These are phyloP conservation scores for Tremella yokohamensis DNA, from an alignment of 768 basidiomycete species.

Conservation along the genomic window DNA sequence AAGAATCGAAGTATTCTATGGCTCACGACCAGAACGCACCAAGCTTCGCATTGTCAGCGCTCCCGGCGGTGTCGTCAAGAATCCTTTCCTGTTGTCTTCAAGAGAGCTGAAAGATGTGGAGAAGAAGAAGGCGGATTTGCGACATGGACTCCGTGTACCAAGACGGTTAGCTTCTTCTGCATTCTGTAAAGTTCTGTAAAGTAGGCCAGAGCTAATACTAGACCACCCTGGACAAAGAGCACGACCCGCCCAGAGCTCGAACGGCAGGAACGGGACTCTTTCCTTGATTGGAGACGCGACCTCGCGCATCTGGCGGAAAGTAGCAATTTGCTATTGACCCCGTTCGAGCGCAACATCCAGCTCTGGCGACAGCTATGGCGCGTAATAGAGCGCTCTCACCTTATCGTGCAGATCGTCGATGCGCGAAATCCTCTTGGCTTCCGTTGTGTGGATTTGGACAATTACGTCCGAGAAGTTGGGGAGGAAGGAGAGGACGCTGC, in stretches of 20 bases:
- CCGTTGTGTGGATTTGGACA: constrained; percentile 88
- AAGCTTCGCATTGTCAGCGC: constrained; percentile 53
- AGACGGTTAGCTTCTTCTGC: constrained; percentile 52
- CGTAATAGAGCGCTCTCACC: constrained; percentile 90
- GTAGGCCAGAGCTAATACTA: constrained; percentile 19
- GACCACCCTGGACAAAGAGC: constrained; percentile 81
- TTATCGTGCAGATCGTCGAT: constrained; percentile 96
- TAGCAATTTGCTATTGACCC: constrained; percentile 82
- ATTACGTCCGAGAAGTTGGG: constrained; percentile 68
- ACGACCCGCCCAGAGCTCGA: constrained; percentile 78
- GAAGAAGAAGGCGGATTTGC: constrained; percentile 71
- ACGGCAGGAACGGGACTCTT: constrained; percentile 79
- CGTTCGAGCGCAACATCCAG: constrained; percentile 96
- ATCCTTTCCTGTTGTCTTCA: constrained; percentile 79
- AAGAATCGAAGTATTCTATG: constrained; percentile 53
- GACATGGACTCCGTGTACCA: constrained; percentile 74
- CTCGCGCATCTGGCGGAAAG: constrained; percentile 88
- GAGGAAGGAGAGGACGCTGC: constrained; percentile 66
- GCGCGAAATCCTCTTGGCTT: constrained; percentile 91
- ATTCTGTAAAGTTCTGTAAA: too few relatives aligned
- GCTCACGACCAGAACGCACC: constrained; percentile 46
- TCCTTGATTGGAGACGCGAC: constrained; percentile 87
- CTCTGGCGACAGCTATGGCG: constrained; percentile 99
- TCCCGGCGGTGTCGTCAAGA: constrained; percentile 55
- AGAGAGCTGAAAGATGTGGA: constrained; percentile 74